Conservation (phyloP, 768 basidiomycete genomes). For the Phallus indusiatus region DNA sequence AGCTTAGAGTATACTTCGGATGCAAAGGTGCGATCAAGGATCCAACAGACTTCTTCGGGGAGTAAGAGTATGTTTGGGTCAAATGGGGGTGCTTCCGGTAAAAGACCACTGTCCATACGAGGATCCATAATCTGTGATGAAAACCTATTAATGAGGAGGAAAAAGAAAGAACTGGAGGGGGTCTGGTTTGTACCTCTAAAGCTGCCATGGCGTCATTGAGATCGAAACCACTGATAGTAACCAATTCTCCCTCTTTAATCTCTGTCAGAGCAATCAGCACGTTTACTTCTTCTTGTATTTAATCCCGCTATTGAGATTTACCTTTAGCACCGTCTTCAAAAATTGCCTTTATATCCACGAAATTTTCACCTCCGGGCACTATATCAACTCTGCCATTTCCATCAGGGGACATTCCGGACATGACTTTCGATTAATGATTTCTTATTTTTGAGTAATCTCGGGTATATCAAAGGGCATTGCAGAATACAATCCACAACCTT, state of each 20-base stretch:
- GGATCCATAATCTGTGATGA: constrained; percentile 73
- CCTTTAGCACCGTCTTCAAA: constrained; percentile 56
- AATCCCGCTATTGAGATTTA: constrained; percentile 19
- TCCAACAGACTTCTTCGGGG: constrained; percentile 82
- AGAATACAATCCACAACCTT: no score
- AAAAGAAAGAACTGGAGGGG: background rate
- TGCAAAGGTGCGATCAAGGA: constrained; percentile 67
- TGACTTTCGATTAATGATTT: no score
- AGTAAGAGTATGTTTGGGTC: constrained; percentile 53
- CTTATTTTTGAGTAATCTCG: no score
- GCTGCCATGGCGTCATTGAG: constrained; percentile 92
- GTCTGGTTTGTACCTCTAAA: constrained; percentile 52
- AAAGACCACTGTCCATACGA: constrained; percentile 76
- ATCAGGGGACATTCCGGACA: background rate
- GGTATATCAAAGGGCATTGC: no score
- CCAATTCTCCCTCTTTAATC: constrained; percentile 51
- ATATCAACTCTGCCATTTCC: constrained; percentile 10
- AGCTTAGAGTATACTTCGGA: constrained; percentile 50
- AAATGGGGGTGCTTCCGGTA: constrained; percentile 38
- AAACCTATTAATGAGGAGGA: background rate
- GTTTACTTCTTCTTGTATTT: background rate
- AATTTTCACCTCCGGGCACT: constrained; percentile 54
- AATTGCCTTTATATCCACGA: constrained; percentile 52
- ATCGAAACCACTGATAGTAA: constrained; percentile 61
- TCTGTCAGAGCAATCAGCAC: constrained; percentile 29